Base-by-base conservation (phyloP, 169 alveolate genomes). In the Eimeria sp. region DNA sequence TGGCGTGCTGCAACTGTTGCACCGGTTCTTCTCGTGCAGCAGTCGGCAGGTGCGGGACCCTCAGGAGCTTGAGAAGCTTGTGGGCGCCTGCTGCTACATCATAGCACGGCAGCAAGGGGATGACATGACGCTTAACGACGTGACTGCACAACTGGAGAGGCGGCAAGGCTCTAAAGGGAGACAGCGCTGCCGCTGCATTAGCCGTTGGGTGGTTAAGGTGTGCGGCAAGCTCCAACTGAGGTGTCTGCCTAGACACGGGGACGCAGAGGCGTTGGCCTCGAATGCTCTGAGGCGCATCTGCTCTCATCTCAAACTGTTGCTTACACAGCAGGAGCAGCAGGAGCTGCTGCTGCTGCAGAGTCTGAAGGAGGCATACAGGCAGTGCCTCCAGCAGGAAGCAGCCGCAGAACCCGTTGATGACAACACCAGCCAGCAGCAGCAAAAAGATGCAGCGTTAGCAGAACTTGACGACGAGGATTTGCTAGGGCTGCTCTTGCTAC, bases 81-180 rank as follows among this genome's bases (percentile, higher is more conserved):
- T 75, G 76, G 95, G 88, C 9, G 95, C 95, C 18, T 90, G 95
- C 78, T 90, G 95, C 95, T 90, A 90, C 95, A 90, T 90, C 61
- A 65, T 61, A 16, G 83, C 95, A 0, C 61, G 95, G 80, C 95
- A 90, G 95, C 76, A 70, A 61, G 84, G 83, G 63, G 95, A 75
- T 43, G 95, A 73, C 47, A 47, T 75, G 88, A 65, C 89, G 14
- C 65, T 75, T 54, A 57, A 86, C 54, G 93, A 86, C 47, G 63
- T 61, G 18, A 57, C 82, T 61, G 93, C 80, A 47, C 93, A 57
- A 63, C 82, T 61, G 63, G 93, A 63, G 93, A 47, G 80, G 82
- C 93, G 80, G 67, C 93, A 86, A 49, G 82, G 93, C 45, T 34
- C 82, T 3, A 63, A 57, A 61, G 93, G 80, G 93, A 57, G 61